Evolutionary conservation across 805 yeast species (phyloP).

Genomic region (Trichomonascus vanleenenianus): DNA sequence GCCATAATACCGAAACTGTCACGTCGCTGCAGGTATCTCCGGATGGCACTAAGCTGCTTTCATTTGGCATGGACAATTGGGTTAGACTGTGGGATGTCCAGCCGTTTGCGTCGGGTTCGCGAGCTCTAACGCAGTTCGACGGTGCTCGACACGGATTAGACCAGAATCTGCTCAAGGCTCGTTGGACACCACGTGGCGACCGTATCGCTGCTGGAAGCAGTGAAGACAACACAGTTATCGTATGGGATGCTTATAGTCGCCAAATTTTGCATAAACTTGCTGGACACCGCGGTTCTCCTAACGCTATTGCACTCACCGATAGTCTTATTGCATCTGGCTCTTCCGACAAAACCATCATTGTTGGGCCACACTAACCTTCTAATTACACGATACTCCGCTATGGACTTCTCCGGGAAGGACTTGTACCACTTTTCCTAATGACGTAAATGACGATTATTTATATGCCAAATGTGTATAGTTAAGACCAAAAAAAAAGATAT

Average conservation of each 20-base stretch:
- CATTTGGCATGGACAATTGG: slow-evolving; percentile 50
- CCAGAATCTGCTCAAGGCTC: slow-evolving; percentile 42
- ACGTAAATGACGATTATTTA: too few species aligned
- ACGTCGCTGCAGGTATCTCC: slow-evolving; percentile 46
- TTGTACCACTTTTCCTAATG: background rate
- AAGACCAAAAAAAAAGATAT: too few species aligned
- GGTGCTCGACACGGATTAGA: slow-evolving; percentile 51
- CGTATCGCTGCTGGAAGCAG: slow-evolving; percentile 48
- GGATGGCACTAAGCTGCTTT: slow-evolving; percentile 40
- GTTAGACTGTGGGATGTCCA: slow-evolving; percentile 52
- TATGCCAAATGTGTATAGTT: too few species aligned
- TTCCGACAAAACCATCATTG: slow-evolving; percentile 47
- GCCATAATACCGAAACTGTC: slow-evolving; percentile 42
- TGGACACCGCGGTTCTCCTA: slow-evolving; percentile 57
- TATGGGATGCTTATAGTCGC: slow-evolving; percentile 54
- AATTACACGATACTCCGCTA: too few species aligned
- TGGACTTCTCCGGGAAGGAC: too few species aligned
- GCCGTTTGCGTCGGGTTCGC: slow-evolving; percentile 29
- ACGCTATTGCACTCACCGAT: slow-evolving; percentile 49
- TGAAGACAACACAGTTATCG: slow-evolving; percentile 47
- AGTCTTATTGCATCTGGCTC: slow-evolving; percentile 42
- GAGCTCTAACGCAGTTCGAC: slow-evolving; percentile 36
- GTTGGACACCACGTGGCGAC: slow-evolving; percentile 34
- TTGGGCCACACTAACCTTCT: slow-evolving; percentile 21
- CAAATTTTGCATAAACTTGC: slow-evolving; percentile 39